A percentile compares a stretch with the other conserved stretches of the same genome.
Conservation (phyloP, 2,329 filamentous ascomycete genomes). For the Alternaria infectoria region DNA sequence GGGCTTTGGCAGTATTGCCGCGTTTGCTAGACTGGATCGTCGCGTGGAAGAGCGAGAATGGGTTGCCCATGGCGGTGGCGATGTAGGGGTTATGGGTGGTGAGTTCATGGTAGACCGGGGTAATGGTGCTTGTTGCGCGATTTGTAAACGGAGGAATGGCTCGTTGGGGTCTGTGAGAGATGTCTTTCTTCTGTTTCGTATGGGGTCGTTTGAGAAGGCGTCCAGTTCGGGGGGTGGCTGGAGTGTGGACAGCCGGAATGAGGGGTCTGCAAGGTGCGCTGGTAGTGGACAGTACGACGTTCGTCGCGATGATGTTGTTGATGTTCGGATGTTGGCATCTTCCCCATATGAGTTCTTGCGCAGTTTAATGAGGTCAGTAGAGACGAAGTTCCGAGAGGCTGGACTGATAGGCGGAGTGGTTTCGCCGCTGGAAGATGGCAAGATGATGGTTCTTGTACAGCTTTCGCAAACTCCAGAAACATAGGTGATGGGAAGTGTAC, state of each 20-base stretch:
- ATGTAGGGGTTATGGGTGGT: constrained; percentile 26
- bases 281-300: constrained; percentile 26
- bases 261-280: constrained; percentile 30
- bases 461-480: constrained; percentile 37
- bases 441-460: constrained; percentile 39
- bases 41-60: constrained; percentile 27
- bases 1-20: constrained; percentile 25
- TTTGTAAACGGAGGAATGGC: constrained; percentile 36
- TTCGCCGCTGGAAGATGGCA: constrained; percentile 25
- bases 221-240: constrained; percentile 26
- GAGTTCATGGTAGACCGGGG: constrained; percentile 14
- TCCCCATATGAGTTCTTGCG: constrained; percentile 23
- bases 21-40: constrained; percentile 34
- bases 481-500: constrained; percentile 35
- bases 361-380: constrained; percentile 26
- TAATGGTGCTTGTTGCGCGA: constrained; percentile 24
- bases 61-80: constrained; percentile 31
- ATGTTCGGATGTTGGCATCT: constrained; percentile 15
- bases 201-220: constrained; percentile 5
- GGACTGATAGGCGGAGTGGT: constrained; percentile 37
- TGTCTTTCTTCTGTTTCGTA: constrained; percentile 27
- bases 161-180: constrained; percentile 42
- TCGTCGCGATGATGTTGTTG: constrained; percentile 26
- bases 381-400: constrained; percentile 30
- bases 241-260: constrained; percentile 40